phyloP scores from a whole-genome alignment of 805 yeast species.

The Pichia thaimueangensis region DNA sequence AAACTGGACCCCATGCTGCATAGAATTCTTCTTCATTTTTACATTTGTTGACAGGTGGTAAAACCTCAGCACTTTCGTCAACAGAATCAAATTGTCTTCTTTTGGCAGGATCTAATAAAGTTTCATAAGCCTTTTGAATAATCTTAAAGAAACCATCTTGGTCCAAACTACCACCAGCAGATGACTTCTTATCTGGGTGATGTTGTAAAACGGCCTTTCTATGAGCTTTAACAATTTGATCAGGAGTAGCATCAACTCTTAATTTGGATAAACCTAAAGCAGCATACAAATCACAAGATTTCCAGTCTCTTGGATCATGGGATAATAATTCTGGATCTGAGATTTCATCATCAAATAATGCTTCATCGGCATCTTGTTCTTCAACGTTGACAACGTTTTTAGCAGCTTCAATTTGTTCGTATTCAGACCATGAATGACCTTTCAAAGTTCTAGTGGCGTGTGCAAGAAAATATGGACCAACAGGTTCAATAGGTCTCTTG shows the following conservation, averaged over 20 bases:
- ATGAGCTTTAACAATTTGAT: conserved; percentile 93
- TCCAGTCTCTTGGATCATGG: conserved; percentile 98
- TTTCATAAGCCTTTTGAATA: conserved; percentile 94
- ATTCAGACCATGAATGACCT: conserved; percentile 98
- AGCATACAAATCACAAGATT: conserved; percentile 90
- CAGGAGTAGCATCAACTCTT: conserved; percentile 87
- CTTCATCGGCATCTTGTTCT: conserved; percentile 53
- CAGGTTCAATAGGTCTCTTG: conserved; percentile 89
- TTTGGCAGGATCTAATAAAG: conserved; percentile 75
- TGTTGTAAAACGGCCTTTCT: conserved; percentile 93
- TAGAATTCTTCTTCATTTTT: conserved; percentile 55
- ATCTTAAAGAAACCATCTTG: conserved; percentile 97
- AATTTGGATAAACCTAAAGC: conserved; percentile 90
- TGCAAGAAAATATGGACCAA: conserved; percentile 91
- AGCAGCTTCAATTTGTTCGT: conserved; percentile 88
- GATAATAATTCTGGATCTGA: conserved; percentile 62
- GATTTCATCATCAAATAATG: conserved; percentile 58
- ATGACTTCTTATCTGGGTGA: conserved; percentile 98
- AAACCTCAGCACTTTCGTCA: conserved; percentile 80
- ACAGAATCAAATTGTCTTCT: conserved; percentile 95
- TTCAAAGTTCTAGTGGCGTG: conserved; percentile 94
- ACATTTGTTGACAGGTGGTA: conserved; percentile 58
- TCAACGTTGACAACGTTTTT: conserved; percentile 71
- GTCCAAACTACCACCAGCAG: conserved; percentile 67
- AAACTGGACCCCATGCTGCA: conserved; percentile 89